These are phyloP conservation scores for Omphalotus olearius DNA, from an alignment of 1,284 basidiomycete genomes.

Conservation along the genomic window DNA sequence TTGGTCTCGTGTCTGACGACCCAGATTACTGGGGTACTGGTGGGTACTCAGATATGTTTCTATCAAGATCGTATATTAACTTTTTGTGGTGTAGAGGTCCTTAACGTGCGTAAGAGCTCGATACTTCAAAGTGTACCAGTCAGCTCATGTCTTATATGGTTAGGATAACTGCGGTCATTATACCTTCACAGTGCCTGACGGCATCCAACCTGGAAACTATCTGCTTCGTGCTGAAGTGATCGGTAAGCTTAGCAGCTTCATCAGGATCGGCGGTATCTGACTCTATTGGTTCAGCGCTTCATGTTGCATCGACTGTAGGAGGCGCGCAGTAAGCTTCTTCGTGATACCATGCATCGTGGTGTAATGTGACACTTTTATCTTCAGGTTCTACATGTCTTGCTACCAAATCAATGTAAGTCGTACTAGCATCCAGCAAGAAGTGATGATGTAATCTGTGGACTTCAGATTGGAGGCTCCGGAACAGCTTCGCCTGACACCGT, in stretches of 20 bases:
- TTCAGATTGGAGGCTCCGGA: conserved; percentile 26
- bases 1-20: conserved; percentile 41
- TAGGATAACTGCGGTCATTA: conserved; percentile 50
- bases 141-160: background rate
- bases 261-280: background rate
- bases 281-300: conserved; percentile 31
- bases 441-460: conserved; percentile 16
- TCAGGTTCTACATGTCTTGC: conserved; percentile 46
- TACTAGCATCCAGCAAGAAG: conserved; percentile 11
- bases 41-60: conserved; percentile 9
- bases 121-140: too few relatives aligned
- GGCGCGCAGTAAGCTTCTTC: conserved; percentile 39
- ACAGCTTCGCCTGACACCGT: conserved; percentile 39
- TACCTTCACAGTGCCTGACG: conserved; percentile 43
- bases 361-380: background rate
- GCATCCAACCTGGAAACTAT: conserved; percentile 45
- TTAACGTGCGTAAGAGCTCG: conserved; percentile 25
- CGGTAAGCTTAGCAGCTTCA: conserved; percentile 25
- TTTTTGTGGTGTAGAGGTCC: conserved; percentile 23
- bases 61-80: background rate
- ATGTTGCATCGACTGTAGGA: conserved; percentile 37
- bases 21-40: conserved; percentile 43
- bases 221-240: conserved; percentile 50
- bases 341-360: too few relatives aligned
- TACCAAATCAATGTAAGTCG: conserved; percentile 39